phyloP scores from a whole-genome alignment of 495 filamentous ascomycete species.

The Friedmanniomyces endolithicus region DNA sequence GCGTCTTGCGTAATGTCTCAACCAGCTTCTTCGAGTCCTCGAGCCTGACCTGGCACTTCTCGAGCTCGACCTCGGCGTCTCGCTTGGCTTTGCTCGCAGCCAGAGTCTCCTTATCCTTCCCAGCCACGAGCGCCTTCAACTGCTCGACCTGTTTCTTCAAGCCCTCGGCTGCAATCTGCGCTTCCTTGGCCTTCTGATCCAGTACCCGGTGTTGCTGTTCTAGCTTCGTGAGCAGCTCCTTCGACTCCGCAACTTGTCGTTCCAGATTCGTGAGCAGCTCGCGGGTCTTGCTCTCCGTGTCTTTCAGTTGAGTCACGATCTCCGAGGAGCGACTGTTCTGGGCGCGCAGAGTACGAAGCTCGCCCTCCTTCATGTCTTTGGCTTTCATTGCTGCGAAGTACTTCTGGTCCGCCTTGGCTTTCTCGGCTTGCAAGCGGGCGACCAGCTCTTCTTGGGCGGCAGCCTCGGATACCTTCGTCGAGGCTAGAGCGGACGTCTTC shows the following conservation, averaged over 20 bases:
- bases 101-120: conserved; percentile 53
- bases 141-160: conserved; percentile 66
- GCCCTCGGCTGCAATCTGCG: conserved; percentile 52
- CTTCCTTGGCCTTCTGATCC: conserved; percentile 59
- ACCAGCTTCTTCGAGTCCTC: conserved; percentile 63
- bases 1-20: conserved; percentile 68
- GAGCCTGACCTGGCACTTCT: conserved; percentile 57
- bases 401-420: conserved; percentile 92
- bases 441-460: conserved; percentile 66
- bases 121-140: conserved; percentile 53
- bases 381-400: conserved; percentile 91
- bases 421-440: conserved; percentile 64
- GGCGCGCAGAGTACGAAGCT: conserved; percentile 60
- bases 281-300: conserved; percentile 52
- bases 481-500: conserved; percentile 68
- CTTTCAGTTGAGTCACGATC: conserved; percentile 84
- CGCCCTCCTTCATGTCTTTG: conserved; percentile 66
- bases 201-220: conserved; percentile 55
- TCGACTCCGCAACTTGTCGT: conserved; percentile 73
- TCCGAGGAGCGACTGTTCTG: conserved; percentile 87
- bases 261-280: conserved; percentile 69
- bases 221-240: conserved; percentile 55
- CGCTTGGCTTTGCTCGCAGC: conserved; percentile 48
- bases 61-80: conserved; percentile 60
- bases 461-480: conserved; percentile 71